These are phyloP conservation scores for Helotiales sp. DNA, from an alignment of 2,329 filamentous ascomycete species.

Conservation along the genomic window DNA sequence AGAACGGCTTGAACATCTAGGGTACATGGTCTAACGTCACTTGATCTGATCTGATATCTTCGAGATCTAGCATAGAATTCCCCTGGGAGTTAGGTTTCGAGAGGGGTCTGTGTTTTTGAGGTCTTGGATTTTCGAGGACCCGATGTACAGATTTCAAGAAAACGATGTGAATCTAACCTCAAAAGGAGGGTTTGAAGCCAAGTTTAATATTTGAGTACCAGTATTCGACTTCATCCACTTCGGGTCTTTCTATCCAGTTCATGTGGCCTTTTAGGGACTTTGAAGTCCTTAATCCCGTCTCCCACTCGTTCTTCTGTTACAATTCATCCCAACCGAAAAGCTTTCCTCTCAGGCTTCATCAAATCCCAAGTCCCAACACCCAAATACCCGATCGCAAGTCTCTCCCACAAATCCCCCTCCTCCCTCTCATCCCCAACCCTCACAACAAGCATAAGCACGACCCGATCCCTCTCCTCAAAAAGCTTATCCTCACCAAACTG, in stretches of 20 bases:
- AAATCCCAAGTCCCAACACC: not conserved
- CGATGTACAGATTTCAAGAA: no score
- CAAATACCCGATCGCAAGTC: not conserved
- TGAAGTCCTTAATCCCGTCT: no score
- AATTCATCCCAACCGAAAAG: not conserved
- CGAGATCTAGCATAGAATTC: not conserved
- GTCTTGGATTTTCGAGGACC: no score
- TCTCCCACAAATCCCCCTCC: not conserved
- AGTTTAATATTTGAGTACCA: no score
- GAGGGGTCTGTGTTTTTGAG: not conserved
- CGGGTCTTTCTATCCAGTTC: no score
- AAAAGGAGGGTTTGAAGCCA: no score
- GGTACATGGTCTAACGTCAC: not conserved
- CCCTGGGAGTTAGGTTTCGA: not conserved
- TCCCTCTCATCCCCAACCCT: not conserved
- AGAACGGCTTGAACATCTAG: not conserved
- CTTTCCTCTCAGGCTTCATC: not conserved
- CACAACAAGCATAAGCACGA: not conserved
- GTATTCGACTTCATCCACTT: no score
- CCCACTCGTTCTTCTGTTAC: no score
- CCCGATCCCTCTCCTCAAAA: not conserved
- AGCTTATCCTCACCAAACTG: conserved; percentile 3
- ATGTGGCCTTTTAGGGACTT: no score
- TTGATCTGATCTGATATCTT: not conserved
- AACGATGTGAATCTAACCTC: no score